Percentiles rank a stretch among this genome's conserved stretches.
These are phyloP conservation scores for Agarophyton chilense DNA, from an alignment of 23 red algal genomes.

Conservation along the genomic window DNA sequence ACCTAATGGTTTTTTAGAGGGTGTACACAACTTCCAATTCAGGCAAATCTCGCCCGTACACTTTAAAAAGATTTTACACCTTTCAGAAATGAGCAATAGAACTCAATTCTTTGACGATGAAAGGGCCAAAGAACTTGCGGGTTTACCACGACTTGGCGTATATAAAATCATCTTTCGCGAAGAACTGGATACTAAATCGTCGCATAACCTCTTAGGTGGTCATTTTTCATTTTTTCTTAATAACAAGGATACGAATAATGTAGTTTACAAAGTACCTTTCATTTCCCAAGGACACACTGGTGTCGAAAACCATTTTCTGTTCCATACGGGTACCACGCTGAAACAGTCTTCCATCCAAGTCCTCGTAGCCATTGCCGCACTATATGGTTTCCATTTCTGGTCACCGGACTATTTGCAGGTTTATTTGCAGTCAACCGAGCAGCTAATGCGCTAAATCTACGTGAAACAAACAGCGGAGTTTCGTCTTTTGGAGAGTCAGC, in stretches of 20 bases:
- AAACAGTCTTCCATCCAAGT: background rate
- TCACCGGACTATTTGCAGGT: constrained; percentile 7
- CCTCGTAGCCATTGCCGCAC: background rate
- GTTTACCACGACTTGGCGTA: constrained; percentile 8
- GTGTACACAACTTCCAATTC: background rate
- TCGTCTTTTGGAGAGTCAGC: background rate
- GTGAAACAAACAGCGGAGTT: background rate
- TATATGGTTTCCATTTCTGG: constrained; percentile 12
- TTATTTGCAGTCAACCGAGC: constrained; percentile 2
- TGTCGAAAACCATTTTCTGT: background rate
- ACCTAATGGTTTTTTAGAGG: background rate
- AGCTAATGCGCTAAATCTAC: constrained; percentile 1
- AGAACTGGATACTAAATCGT: background rate
- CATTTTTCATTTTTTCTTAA: background rate
- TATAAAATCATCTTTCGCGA: constrained; percentile 27
- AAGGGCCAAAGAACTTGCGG: constrained; percentile 26
- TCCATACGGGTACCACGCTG: background rate
- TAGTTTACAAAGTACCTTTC: constrained; percentile 21
- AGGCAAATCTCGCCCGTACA: background rate
- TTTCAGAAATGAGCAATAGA: background rate
- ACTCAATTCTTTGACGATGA: constrained; percentile 32
- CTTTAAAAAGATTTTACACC: background rate
- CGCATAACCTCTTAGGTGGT: background rate
- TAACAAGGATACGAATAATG: background rate
- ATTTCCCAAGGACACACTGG: background rate